These are phyloP conservation scores for Ophiostoma quercus DNA, from an alignment of 2,329 filamentous ascomycete species.

Conservation along the genomic window DNA sequence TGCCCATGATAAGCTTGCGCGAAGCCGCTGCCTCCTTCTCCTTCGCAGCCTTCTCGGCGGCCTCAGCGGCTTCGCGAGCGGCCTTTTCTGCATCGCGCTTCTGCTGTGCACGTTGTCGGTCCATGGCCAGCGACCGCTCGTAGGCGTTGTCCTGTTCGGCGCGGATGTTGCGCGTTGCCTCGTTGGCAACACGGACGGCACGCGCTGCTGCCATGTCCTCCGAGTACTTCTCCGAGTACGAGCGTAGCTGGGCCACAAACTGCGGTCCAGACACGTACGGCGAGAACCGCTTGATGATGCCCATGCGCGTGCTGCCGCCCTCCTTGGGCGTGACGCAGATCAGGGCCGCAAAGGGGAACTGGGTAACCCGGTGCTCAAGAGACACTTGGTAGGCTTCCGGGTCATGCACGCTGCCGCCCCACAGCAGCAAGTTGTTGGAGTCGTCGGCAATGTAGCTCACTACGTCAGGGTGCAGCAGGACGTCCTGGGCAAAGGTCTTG, in stretches of 20 bases:
- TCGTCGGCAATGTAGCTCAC: slow-evolving; percentile 68
- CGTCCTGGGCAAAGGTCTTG: slow-evolving; percentile 71
- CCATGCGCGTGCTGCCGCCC: slow-evolving; percentile 70
- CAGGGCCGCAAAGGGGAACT: slow-evolving; percentile 83
- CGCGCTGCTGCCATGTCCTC: slow-evolving; percentile 68
- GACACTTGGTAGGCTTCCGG: slow-evolving; percentile 92
- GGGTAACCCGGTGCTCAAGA: slow-evolving; percentile 79
- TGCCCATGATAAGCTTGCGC: slow-evolving; percentile 39
- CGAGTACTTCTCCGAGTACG: slow-evolving; percentile 69
- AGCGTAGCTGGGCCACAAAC: slow-evolving; percentile 70
- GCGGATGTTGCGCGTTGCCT: slow-evolving; percentile 74
- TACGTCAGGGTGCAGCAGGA: slow-evolving; percentile 70
- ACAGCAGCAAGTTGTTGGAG: slow-evolving; percentile 74
- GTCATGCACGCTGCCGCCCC: slow-evolving; percentile 90
- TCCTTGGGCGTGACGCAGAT: slow-evolving; percentile 84
- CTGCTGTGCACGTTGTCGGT: slow-evolving; percentile 75
- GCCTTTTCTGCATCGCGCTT: slow-evolving; percentile 62
- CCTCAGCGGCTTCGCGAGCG: slow-evolving; percentile 54
- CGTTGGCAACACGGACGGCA: slow-evolving; percentile 71
- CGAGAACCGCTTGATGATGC: slow-evolving; percentile 71
- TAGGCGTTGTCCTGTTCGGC: slow-evolving; percentile 90
- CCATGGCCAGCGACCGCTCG: slow-evolving; percentile 80
- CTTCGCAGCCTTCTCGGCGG: slow-evolving; percentile 58
- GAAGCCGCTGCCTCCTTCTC: slow-evolving; percentile 57
- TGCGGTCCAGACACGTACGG: slow-evolving; percentile 65